Evolutionary conservation across 1,284 basidiomycete genomes (phyloP), one percentile per base, ranked within the genome.

Genomic region (Ustilago hordei): DNA sequence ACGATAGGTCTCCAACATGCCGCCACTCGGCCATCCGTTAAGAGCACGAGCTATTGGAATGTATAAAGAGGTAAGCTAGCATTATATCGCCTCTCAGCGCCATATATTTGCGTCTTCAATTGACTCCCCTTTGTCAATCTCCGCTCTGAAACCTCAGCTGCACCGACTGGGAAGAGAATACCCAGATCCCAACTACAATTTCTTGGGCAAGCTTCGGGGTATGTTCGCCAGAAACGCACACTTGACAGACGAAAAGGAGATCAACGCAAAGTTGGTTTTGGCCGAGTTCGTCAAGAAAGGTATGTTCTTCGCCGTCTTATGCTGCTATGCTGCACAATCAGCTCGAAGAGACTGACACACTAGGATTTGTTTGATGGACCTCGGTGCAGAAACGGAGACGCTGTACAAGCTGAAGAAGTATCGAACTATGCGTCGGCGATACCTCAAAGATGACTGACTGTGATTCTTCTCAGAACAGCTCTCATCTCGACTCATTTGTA

Each of bases 361-460:
- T 43, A 28, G 8, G 11, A 8, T 41, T 2, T 43, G 41, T 17
- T 43, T 43, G 15, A 17, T 45, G 35, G 9, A 28, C 52, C 11
- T 32, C 35, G 6, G 34, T 17, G 35, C 56, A 84, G 83, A 84
- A 41, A 84, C 83, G 6, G 83, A 84, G 45, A 81, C 81, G 8
- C 62, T 85, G 23, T 85, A 85, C 60, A 79, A 73, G 38, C 65
- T 85, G 38, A 85, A 85, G 59, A 85, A 85, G 67, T 85, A 85
- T 48, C 64, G 84, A 5, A 83, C 83, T 3, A 73, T 85, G 61
- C 70, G 81, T 15, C 60, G 79, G 12, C 69, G 81, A 36, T 84
- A 80, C 50, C 69, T 78, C 28, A 58, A 74, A 17, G 74, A 76
- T 13, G 60, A 64, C 11, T 32, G 23, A 28, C 11, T 7, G 32